These are phyloP conservation scores for Copromyces sp. DNA, from an alignment of 495 filamentous ascomycete species.

Conservation along the genomic window DNA sequence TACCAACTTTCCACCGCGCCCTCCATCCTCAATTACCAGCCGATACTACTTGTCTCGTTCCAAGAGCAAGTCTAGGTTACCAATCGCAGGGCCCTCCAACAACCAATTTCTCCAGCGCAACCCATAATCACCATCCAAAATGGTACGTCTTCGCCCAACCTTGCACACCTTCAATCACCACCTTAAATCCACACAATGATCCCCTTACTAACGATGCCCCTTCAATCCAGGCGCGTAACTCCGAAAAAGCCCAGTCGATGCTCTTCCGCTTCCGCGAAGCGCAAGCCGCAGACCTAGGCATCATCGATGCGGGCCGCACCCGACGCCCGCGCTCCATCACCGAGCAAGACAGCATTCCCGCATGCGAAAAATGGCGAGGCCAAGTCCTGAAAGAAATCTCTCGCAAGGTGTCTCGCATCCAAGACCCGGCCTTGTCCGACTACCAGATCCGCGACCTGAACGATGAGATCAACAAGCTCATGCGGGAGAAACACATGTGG, in stretches of 20 bases:
- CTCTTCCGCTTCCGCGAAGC: constrained; percentile 98
- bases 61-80: neutral
- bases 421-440: constrained; percentile 78
- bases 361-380: constrained; percentile 95
- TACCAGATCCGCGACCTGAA: constrained; percentile 97
- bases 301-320: constrained; percentile 85
- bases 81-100: neutral
- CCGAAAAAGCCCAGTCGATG: constrained; percentile 98
- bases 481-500: constrained; percentile 98
- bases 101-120: neutral
- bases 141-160: constrained; percentile 10
- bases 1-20: neutral
- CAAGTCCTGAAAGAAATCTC: constrained; percentile 96
- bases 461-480: constrained; percentile 98
- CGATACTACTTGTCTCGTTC: neutral
- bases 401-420: constrained; percentile 91
- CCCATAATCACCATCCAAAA: constrained; percentile 11
- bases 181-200: neutral
- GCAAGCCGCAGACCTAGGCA: constrained; percentile 91
- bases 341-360: constrained; percentile 68
- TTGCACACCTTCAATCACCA: neutral
- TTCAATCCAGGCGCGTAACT: constrained; percentile 53
- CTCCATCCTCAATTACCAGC: neutral
- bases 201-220: constrained; percentile 3
- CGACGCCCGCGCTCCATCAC: constrained; percentile 86